Evolutionary conservation across 148 eudicot genomes (phyloP).

Genomic region (Persicaria tinctoria): DNA sequence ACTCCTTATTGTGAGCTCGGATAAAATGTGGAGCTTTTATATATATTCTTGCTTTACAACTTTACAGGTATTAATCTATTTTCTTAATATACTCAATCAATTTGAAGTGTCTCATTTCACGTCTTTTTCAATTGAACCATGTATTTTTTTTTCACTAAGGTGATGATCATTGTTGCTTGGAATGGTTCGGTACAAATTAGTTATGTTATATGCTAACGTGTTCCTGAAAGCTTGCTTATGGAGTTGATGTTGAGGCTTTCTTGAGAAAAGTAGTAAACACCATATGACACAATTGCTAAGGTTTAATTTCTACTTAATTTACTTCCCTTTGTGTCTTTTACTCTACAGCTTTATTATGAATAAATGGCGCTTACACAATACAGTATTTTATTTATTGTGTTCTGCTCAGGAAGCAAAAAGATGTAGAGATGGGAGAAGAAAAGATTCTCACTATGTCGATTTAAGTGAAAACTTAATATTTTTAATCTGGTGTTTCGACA

Average conservation of each 20-base stretch:
- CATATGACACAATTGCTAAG: constrained; percentile 65
- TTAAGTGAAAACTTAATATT: constrained; percentile 40
- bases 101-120: too few species aligned
- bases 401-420: constrained; percentile 41
- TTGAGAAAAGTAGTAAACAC: constrained; percentile 71
- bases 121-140: too few species aligned
- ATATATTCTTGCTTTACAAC: too few species aligned
- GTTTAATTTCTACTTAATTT: constrained; percentile 24
- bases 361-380: background rate
- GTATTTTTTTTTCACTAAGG: too few species aligned
- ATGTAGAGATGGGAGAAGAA: constrained; percentile 33
- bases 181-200: too few species aligned
- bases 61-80: too few species aligned
- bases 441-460: constrained; percentile 64
- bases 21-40: too few species aligned
- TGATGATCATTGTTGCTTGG: too few species aligned
- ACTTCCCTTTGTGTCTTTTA: background rate
- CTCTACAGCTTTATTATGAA: background rate
- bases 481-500: background rate
- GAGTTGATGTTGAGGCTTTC: constrained; percentile 85
- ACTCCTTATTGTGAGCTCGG: too few species aligned
- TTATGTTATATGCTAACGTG: too few species aligned
- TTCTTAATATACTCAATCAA: too few species aligned
- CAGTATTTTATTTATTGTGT: background rate
- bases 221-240: constrained; percentile 57